phyloP scores from a whole-genome alignment of 371 early-diverging fungal genomes.

The Apophysomyces ossiformis region DNA sequence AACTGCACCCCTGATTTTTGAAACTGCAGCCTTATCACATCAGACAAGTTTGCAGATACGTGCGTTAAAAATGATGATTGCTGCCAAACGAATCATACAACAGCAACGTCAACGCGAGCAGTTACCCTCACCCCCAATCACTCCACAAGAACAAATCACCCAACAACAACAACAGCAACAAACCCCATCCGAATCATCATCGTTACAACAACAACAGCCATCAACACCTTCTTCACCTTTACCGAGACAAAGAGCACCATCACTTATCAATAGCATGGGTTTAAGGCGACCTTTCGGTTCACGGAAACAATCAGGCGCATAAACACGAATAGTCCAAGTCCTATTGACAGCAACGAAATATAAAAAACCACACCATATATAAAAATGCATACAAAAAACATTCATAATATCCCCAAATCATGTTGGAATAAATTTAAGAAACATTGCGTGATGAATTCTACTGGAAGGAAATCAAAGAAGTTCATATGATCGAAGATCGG shows the following conservation, averaged over 20 bases:
- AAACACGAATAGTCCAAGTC: background rate
- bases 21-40: constrained; percentile 55
- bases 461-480: constrained; percentile 1
- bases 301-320: background rate
- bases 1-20: constrained; percentile 65
- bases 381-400: background rate
- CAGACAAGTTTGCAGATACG: constrained; percentile 58
- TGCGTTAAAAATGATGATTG: constrained; percentile 55
- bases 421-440: background rate
- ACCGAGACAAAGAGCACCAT: constrained; percentile 1
- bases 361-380: background rate
- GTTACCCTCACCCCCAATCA: constrained; percentile 10
- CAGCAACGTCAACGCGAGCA: constrained; percentile 27
- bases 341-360: background rate
- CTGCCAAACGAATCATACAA: constrained; percentile 40
- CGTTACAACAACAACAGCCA: background rate
- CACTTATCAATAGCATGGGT: background rate
- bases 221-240: background rate
- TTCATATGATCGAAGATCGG: constrained; percentile 9
- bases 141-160: background rate
- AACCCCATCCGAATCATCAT: background rate
- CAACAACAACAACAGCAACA: constrained; percentile 12
- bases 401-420: background rate
- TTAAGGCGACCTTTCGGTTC: background rate
- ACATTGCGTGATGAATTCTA: constrained; percentile 2